Conservation (phyloP, 2,329 filamentous ascomycete genomes). For the Aspergillus pseudoglaucus region DNA sequence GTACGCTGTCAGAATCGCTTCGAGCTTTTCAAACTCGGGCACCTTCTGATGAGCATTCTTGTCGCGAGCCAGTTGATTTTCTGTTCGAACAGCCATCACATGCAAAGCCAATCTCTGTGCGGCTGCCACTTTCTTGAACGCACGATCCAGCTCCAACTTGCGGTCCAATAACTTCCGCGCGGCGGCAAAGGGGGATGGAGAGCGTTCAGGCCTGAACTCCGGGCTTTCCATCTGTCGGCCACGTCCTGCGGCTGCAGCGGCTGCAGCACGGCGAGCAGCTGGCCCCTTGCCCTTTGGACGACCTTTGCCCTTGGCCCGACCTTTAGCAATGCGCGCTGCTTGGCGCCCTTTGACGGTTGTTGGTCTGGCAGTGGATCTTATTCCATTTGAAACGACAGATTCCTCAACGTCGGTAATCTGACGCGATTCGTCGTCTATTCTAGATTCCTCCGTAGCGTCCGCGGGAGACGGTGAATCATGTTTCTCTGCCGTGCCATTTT, state of each 20-base stretch:
- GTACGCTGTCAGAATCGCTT: slow-evolving; percentile 23
- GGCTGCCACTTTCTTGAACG: slow-evolving; percentile 36
- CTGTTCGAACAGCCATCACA: slow-evolving; percentile 33
- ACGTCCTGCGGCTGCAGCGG: not conserved
- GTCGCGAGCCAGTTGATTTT: slow-evolving; percentile 34
- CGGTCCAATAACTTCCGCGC: slow-evolving; percentile 35
- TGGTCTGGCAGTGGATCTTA: slow-evolving; percentile 6
- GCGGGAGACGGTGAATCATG: slow-evolving; percentile 14
- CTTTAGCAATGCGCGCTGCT: slow-evolving; percentile 20
- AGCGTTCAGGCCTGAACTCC: slow-evolving; percentile 22
- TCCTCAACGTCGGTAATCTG: slow-evolving; percentile 18
- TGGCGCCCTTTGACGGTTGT: slow-evolving; percentile 25
- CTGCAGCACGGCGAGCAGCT: not conserved
- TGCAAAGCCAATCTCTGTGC: slow-evolving; percentile 36
- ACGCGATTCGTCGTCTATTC: slow-evolving; percentile 10
- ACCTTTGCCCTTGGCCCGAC: not conserved
- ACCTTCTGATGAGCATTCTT: slow-evolving; percentile 35
- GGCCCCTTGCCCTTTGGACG: slow-evolving; percentile 1
- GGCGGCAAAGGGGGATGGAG: slow-evolving; percentile 30
- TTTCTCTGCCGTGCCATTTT: slow-evolving; percentile 16
- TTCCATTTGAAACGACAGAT: slow-evolving; percentile 13
- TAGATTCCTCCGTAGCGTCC: slow-evolving; percentile 9
- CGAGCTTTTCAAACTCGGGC: slow-evolving; percentile 33
- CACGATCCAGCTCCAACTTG: slow-evolving; percentile 36
- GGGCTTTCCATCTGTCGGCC: slow-evolving; percentile 1